Evolutionary conservation across 1,284 basidiomycete species (phyloP).

Genomic region (Fomitiporia mediterranea): DNA sequence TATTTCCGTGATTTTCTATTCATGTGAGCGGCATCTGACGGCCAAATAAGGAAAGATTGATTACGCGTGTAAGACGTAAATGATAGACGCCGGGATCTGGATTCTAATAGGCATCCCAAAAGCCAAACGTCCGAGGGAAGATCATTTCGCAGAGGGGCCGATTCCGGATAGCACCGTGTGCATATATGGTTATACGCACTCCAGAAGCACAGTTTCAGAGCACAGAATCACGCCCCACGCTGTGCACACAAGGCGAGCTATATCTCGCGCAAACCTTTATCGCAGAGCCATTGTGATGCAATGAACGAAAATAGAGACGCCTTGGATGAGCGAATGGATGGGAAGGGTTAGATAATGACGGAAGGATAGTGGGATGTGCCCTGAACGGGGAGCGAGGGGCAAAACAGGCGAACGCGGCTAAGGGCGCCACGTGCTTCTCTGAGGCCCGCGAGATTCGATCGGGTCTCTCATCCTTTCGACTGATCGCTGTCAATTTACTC

Average conservation of each 20-base stretch:
- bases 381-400: background rate
- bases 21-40: too few species aligned
- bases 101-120: background rate
- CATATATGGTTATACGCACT: background rate
- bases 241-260: background rate
- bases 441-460: slow-evolving; percentile 1
- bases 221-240: background rate
- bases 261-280: background rate
- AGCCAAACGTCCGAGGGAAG: slow-evolving; percentile 6
- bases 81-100: background rate
- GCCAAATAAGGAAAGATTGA: background rate
- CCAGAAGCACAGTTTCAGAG: background rate
- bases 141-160: background rate
- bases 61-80: background rate
- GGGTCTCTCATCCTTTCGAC: background rate
- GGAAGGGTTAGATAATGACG: background rate
- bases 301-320: too few species aligned
- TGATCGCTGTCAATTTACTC: slow-evolving; percentile 7
- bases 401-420: too few species aligned
- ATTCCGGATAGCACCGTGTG: background rate
- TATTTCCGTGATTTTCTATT: too few species aligned
- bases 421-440: slow-evolving; percentile 5
- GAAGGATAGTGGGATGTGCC: slow-evolving; percentile 1
- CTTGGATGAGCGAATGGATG: too few species aligned
- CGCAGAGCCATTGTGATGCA: background rate